Conservation (phyloP, 2,329 filamentous ascomycete genomes). For the Penicillium sp. region DNA sequence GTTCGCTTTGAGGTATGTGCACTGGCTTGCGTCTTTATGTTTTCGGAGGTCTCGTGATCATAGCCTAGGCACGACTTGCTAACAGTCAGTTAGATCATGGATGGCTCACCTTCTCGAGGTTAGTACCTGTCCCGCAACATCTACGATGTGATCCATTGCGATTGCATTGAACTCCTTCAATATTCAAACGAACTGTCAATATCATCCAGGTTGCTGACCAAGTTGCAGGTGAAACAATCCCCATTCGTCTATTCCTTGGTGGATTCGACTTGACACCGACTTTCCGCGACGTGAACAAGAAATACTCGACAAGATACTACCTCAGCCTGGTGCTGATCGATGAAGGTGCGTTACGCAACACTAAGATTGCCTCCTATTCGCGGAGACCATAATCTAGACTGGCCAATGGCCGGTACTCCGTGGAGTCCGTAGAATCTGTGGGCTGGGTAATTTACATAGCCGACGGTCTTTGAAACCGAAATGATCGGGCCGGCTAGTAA, state of each 20-base stretch:
- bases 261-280: slow-evolving; percentile 97
- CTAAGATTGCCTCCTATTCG: not conserved
- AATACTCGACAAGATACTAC: slow-evolving; percentile 98
- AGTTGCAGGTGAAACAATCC: slow-evolving; percentile 75
- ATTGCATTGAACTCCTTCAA: not conserved
- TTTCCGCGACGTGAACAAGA: slow-evolving; percentile 99
- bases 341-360: slow-evolving; percentile 62
- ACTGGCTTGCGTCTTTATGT: not conserved
- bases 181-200: not conserved
- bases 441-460: slow-evolving; percentile 24
- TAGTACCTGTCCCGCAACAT: slow-evolving; percentile 37
- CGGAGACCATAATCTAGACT: not conserved
- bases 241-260: slow-evolving; percentile 92
- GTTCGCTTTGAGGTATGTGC: slow-evolving; percentile 82
- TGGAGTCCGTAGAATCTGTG: not conserved
- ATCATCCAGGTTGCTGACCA: slow-evolving; percentile 20
- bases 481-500: slow-evolving; percentile 23
- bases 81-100: slow-evolving; percentile 71
- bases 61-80: slow-evolving; percentile 31
- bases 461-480: slow-evolving; percentile 37
- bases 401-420: slow-evolving; percentile 4
- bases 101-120: slow-evolving; percentile 94
- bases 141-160: not conserved
- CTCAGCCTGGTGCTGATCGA: slow-evolving; percentile 93
- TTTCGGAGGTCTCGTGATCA: not conserved